phyloP scores from a whole-genome alignment of 257 asterid genomes.

The Ocimum tenuiflorum region DNA sequence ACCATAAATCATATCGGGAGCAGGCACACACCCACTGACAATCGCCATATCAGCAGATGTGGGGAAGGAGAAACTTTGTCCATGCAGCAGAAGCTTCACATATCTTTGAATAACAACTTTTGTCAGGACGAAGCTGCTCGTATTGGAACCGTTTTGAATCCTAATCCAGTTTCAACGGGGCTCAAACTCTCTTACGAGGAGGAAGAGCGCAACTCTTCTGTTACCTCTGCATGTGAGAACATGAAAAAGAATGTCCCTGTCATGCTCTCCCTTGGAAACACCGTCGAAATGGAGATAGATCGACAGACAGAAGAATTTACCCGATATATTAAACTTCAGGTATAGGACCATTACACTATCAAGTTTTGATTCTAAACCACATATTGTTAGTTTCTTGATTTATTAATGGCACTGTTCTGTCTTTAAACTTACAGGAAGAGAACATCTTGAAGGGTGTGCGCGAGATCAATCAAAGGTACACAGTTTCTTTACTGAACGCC shows the following conservation, averaged over 20 bases:
- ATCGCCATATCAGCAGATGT: conserved; percentile 34
- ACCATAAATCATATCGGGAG: conserved; percentile 28
- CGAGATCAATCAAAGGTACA: conserved; percentile 50
- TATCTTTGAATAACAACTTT: conserved; percentile 38
- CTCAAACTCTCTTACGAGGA: conserved; percentile 56
- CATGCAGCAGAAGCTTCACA: conserved; percentile 47
- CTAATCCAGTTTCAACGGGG: conserved; percentile 59
- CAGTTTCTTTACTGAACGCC: conserved; percentile 37
- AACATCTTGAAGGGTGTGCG: conserved; percentile 45
- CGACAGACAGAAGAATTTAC: conserved; percentile 50
- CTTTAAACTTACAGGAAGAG: conserved; percentile 41
- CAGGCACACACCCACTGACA: conserved; percentile 29
- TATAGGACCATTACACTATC: conserved; percentile 12
- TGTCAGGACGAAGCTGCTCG: conserved; percentile 33
- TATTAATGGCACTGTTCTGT: neutral
- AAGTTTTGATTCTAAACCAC: neutral
- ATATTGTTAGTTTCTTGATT: neutral
- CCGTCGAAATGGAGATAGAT: conserved; percentile 44
- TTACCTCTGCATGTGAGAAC: conserved; percentile 41
- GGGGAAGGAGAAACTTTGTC: conserved; percentile 35
- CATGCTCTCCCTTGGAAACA: conserved; percentile 29
- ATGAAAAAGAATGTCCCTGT: conserved; percentile 24
- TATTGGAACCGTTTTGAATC: conserved; percentile 40
- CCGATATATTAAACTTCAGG: conserved; percentile 57
- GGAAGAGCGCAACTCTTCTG: conserved; percentile 46